A percentile compares a stretch with the other conserved stretches of the same genome.
Conservation (phyloP, 768 basidiomycete species). For the Boletus patriciae region DNA sequence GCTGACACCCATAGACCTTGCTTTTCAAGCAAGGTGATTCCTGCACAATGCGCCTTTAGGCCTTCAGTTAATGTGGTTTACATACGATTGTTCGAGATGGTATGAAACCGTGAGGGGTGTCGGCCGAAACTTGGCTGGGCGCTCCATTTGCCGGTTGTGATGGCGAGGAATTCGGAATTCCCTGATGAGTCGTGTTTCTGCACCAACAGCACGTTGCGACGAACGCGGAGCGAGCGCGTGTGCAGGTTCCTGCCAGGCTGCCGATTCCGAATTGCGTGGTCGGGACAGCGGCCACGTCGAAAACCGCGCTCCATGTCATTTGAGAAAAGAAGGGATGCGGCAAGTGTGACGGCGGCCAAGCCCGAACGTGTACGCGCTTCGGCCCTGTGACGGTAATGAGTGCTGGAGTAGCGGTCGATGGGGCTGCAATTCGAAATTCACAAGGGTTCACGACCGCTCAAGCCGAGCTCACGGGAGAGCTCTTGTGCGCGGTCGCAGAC, state of each 20-base stretch:
- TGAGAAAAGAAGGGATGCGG: not conserved
- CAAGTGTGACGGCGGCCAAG: not conserved
- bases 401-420: not conserved
- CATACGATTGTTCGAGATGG: no score
- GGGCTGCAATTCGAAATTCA: not conserved
- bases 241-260: not conserved
- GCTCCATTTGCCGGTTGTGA: no score
- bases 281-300: no score
- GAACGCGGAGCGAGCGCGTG: not conserved
- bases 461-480: not conserved
- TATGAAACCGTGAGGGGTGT: no score
- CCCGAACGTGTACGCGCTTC: not conserved
- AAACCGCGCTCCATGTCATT: no score
- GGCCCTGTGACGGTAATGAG: not conserved
- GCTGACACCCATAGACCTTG: no score
- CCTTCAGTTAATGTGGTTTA: no score
- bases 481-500: no score
- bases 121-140: not conserved
- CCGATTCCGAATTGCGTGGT: not conserved
- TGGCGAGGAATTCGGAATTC: not conserved
- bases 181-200: not conserved
- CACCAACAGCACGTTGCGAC: not conserved
- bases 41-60: no score
- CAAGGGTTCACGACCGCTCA: not conserved
- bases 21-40: no score